Evolutionary conservation across 2,329 filamentous ascomycete species (phyloP), one percentile per base, ranked within the genome.

Genomic region (Ambrosiella beaveri): DNA sequence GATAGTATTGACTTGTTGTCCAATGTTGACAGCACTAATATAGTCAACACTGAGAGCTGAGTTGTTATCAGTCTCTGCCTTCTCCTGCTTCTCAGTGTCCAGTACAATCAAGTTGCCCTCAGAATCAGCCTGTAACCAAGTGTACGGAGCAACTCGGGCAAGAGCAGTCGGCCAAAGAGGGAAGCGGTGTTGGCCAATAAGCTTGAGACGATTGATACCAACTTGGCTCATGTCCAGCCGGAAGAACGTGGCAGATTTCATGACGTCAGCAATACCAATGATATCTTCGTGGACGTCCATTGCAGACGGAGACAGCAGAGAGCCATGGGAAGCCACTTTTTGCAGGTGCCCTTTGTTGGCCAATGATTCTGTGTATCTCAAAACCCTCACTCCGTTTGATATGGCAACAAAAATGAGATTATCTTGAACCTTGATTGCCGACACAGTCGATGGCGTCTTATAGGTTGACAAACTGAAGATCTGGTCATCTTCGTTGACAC

Each of bases 1-100:
- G 58, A 97, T 95, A 38, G 82, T 79, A 66, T 98, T 98, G 58
- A 97, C 88, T 79, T 93, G 88, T 68, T 98, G 91, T 1, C 93
- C 90, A 8, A 98, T 74, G 50, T 85, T 82, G 62, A 97, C 81
- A 69, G 96, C 90, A 61, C 85, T 84, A 0, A 81, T 87, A 4
- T 59, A 59, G 35, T 59, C 49, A 35, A 59, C 49, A n/a, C n/a
- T 50, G 13, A 19, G 47, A 27, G 17, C 15, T 19, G 13, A 12
- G 2, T 13, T 47, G 2, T 15, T 27, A 19, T 9, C 19, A 36
- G 27, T 19, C 1, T 6, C 17, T 35, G 47, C 12, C 54, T 77
- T 77, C 61, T 77, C 79, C 64, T 95, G 88, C 56, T 93, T 84
- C 1, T 79, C 76, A 0, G 83, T 88, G 56, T 81, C 76, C n/a